Conservation (phyloP, 805 yeast genomes). For the Monosporozyma aquatica region DNA sequence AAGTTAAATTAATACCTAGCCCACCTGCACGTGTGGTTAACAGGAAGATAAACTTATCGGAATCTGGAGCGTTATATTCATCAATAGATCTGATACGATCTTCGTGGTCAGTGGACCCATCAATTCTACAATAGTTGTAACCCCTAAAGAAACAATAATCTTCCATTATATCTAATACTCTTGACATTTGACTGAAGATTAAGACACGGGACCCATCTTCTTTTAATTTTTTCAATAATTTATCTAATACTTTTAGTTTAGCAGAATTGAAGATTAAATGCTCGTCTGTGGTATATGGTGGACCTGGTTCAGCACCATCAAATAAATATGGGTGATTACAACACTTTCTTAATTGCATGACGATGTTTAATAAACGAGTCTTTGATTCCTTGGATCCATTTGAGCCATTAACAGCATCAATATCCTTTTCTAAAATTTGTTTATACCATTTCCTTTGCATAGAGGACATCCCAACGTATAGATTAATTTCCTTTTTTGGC, state of each 20-base stretch:
- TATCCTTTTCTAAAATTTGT: constrained; percentile 66
- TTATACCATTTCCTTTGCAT: constrained; percentile 78
- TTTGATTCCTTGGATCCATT: constrained; percentile 66
- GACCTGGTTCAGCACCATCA: constrained; percentile 88
- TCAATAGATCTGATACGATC: constrained; percentile 72
- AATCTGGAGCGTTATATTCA: constrained; percentile 67
- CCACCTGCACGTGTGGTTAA: constrained; percentile 88
- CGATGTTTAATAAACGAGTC: constrained; percentile 67
- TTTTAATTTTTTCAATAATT: constrained; percentile 49
- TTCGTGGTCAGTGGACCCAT: constrained; percentile 73
- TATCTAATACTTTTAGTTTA: constrained; percentile 64
- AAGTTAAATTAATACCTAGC: constrained; percentile 70
- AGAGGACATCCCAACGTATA: constrained; percentile 66
- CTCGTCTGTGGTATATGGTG: constrained; percentile 79
- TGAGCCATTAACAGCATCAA: constrained; percentile 77
- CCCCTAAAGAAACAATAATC: constrained; percentile 67
- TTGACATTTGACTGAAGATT: constrained; percentile 76
- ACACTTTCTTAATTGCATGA: constrained; percentile 78
- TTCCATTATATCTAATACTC: constrained; percentile 71
- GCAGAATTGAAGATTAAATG: constrained; percentile 67
- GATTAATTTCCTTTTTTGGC: constrained; percentile 66
- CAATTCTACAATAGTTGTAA: constrained; percentile 67
- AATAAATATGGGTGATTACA: constrained; percentile 79
- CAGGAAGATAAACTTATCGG: constrained; percentile 60
- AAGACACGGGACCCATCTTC: constrained; percentile 69